Percentiles rank a stretch among this genome's conserved stretches.
Evolutionary conservation across 2,329 filamentous ascomycete genomes (phyloP).

Genomic region (Fusarium sp.): DNA sequence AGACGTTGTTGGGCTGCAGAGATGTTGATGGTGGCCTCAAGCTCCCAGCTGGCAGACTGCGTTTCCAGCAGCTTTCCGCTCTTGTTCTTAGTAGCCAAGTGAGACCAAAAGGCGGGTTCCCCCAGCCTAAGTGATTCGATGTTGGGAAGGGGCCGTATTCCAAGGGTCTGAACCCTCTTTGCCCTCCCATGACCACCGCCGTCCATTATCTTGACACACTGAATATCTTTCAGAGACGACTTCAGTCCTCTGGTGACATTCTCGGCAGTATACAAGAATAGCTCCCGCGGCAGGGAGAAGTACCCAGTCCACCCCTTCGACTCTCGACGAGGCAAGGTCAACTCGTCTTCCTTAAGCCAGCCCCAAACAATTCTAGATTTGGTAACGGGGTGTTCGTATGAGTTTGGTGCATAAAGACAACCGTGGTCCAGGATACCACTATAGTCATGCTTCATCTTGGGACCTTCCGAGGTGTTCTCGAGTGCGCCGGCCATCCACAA

Average conservation of each 20-base stretch:
- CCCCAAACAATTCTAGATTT: conserved; percentile 57
- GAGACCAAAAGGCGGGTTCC: conserved; percentile 24
- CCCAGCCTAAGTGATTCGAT: conserved; percentile 37
- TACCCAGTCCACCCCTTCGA: conserved; percentile 62
- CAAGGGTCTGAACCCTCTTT: conserved; percentile 57
- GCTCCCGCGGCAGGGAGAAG: conserved; percentile 58
- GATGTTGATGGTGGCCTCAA: conserved; percentile 41
- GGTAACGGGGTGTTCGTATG: conserved; percentile 58
- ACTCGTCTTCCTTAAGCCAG: conserved; percentile 64
- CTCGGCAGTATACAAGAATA: conserved; percentile 53
- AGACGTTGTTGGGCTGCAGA: conserved; percentile 4
- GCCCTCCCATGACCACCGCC: conserved; percentile 12
- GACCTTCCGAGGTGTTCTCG: conserved; percentile 12
- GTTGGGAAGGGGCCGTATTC: conserved; percentile 46
- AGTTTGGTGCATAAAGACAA: conserved; percentile 60
- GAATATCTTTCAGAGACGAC: conserved; percentile 53
- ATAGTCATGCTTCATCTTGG: conserved; percentile 50
- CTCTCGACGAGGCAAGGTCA: conserved; percentile 55
- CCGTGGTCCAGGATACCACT: conserved; percentile 62
- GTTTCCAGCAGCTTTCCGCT: background rate
- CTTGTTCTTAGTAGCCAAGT: background rate
- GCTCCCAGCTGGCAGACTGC: conserved; percentile 36
- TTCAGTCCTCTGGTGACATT: conserved; percentile 51
- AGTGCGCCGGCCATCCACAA: conserved; percentile 58
- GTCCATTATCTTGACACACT: conserved; percentile 50